Evolutionary conservation across 2,329 filamentous ascomycete species (phyloP), one percentile per base, ranked within the genome.

Genomic region (Aspergillus nomiae): DNA sequence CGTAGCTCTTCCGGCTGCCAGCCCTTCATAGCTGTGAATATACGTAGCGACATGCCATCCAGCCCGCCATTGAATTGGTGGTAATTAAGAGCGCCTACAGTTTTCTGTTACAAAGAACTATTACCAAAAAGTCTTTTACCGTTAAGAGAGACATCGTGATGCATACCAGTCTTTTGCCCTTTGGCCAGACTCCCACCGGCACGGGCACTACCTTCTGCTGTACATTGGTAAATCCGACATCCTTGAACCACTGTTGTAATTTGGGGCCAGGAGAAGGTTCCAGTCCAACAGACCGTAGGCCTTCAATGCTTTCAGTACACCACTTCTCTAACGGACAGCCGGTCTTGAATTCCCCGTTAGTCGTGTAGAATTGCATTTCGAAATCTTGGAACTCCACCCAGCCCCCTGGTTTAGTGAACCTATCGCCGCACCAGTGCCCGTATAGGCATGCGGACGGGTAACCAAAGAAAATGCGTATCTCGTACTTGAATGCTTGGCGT

Each of bases 361-460:
- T 41, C 38, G 14, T 61, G 55, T 64, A 64, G 19, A 50, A 58
- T 19, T 58, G 46, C 0, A 61, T 55, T 32, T 64, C 32, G 30
- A 57, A 64, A 6, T 64, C 59, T 38, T 64, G 59, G 55, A 64
- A 59, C n/a, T 64, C 62, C 28, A 61, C 8, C 62, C 62, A 64
- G 8, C 62, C 62, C 1, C 62, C 59, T 3, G 55, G 38, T 12
- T 61, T 64, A 8, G 56, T 58, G n/a, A 61, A 55, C 36, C 30
- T 32, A 10, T 16, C 6, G n/a, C 16, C 8, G 16, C 24, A 2
- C 21, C 4, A 34, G 32, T 10, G 14, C 19, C 38, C 19, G 12
- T 41, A 16, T 16, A 41, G 12, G 16, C 38, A 41, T 41, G 38
- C 7, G 19, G 14, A 41, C 38, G 6, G 7, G 6, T 41, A 41